Conservation (phyloP, 2,329 filamentous ascomycete species). For the Rachicladosporium sp. region DNA sequence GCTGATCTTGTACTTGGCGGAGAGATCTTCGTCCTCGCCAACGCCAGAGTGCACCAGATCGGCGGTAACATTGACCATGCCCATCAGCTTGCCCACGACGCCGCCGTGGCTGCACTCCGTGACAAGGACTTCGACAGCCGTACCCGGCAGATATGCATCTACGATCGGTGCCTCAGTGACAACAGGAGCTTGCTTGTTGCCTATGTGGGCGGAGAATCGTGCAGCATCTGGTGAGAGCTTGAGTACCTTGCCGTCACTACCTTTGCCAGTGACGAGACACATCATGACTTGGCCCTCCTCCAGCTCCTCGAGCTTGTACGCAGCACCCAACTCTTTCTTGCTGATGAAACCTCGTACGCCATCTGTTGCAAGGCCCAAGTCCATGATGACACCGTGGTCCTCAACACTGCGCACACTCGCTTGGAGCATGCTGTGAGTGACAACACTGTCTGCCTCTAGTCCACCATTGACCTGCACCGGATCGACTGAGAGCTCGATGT, state of each 20-base stretch:
- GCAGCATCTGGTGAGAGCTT: slow-evolving; percentile 69
- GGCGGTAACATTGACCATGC: slow-evolving; percentile 78
- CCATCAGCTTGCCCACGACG: slow-evolving; percentile 79
- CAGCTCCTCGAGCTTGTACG: slow-evolving; percentile 52
- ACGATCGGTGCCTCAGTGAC: slow-evolving; percentile 72
- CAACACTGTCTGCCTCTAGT: slow-evolving; percentile 58
- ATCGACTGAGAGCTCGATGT: slow-evolving; percentile 76
- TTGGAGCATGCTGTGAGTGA: slow-evolving; percentile 68
- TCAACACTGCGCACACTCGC: slow-evolving; percentile 81
- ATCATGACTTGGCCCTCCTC: slow-evolving; percentile 77
- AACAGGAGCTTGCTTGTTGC: slow-evolving; percentile 14
- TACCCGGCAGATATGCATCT: slow-evolving; percentile 81
- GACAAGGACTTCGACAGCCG: slow-evolving; percentile 73
- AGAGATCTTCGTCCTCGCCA: slow-evolving; percentile 42
- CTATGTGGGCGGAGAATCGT: slow-evolving; percentile 13
- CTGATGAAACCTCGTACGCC: slow-evolving; percentile 72
- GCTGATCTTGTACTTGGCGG: slow-evolving; percentile 64
- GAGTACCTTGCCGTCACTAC: slow-evolving; percentile 66
- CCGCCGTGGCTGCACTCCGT: slow-evolving; percentile 63
- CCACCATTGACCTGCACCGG: slow-evolving; percentile 68
- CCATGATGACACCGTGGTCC: slow-evolving; percentile 91
- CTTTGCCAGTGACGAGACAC: slow-evolving; percentile 65
- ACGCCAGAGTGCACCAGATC: slow-evolving; percentile 81
- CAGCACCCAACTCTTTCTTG: slow-evolving; percentile 63
- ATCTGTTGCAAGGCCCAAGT: slow-evolving; percentile 60